Base-by-base conservation (phyloP, 352 stramenopile genomes). In the Phytophthora uliginosa region DNA sequence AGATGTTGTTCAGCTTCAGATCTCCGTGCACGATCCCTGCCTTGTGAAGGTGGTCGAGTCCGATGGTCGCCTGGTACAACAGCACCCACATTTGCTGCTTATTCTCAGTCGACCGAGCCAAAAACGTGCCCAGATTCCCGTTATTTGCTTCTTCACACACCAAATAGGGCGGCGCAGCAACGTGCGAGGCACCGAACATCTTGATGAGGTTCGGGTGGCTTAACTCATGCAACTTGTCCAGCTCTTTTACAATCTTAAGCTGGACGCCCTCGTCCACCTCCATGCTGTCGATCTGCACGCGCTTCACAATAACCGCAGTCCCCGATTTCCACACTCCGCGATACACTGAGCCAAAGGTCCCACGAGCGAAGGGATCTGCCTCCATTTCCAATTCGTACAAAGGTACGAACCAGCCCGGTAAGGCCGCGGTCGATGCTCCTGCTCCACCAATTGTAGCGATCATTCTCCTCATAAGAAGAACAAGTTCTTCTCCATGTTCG, bases 31-130 rank as follows among this genome's bases (percentile, higher is more conserved):
- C 60, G 3, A 67, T 31, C 7, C 22, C n/a, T 8, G 38, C 17
- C 9, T 52, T 60, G 60, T 67, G 60, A 34, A 67, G 12, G 26
- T 67, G 92, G 38, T 72, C 26, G 1, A 96, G 48, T 2, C 83
- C 89, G 34, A 81, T 38, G 2, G 66, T 65, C 7, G 73, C 59
- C 4, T 83, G 51, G n/a, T 69, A 61, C 15, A 83, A n/a, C 7
- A 70, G 20, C 1, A 34, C 28, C 63, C 62, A 76, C 34, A 70
- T 53, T 33, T 42, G 20, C 8, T 33, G 24, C 2, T n/a, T 31
- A 2, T 63, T 28, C 4, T 26, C 42, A 12, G 20, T 10, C 13
- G 13, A 38, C 3, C 33, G 20, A 62, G 18, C 6, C 13, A 66
- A 51, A 54, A 62, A 73, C 6, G 57, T 58, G 40, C 33, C 10